Conservation (phyloP, 176 grass and related monocot genomes). For the Poa annua region DNA sequence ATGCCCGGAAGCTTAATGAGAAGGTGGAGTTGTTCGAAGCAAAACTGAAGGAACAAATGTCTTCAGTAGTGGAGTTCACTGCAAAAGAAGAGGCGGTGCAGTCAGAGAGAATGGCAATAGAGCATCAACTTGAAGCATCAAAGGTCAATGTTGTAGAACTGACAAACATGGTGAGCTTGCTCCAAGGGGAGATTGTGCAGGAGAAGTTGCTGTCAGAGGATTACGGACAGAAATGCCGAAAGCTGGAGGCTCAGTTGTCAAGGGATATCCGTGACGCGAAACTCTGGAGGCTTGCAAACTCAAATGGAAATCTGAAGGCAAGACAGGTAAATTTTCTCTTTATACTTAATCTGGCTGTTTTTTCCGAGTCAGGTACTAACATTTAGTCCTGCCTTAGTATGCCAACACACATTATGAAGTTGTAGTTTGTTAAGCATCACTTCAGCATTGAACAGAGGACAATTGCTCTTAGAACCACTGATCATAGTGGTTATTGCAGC, state of each 20-base stretch:
- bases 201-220: conserved; percentile 70
- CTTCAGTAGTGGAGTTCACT: conserved; percentile 46
- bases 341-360: neutral
- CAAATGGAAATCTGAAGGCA: conserved; percentile 70
- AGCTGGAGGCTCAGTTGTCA: conserved; percentile 65
- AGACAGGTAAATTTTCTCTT: conserved; percentile 71
- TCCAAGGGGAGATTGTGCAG: conserved; percentile 67
- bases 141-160: conserved; percentile 57
- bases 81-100: conserved; percentile 55
- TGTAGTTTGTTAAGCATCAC: neutral
- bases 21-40: conserved; percentile 60
- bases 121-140: conserved; percentile 61
- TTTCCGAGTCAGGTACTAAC: neutral
- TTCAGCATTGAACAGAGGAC: no score
- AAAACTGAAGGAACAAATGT: conserved; percentile 61
- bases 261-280: conserved; percentile 56
- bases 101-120: conserved; percentile 56
- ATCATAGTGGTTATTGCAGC: neutral
- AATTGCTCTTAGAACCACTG: no score
- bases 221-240: conserved; percentile 57
- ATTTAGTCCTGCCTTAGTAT: conserved; percentile 21
- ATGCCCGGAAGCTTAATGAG: conserved; percentile 45
- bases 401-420: neutral
- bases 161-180: conserved; percentile 58
- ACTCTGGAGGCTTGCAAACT: conserved; percentile 54